Evolutionary conservation across 768 basidiomycete genomes (phyloP).

Genomic region (Auricularia heimuer): DNA sequence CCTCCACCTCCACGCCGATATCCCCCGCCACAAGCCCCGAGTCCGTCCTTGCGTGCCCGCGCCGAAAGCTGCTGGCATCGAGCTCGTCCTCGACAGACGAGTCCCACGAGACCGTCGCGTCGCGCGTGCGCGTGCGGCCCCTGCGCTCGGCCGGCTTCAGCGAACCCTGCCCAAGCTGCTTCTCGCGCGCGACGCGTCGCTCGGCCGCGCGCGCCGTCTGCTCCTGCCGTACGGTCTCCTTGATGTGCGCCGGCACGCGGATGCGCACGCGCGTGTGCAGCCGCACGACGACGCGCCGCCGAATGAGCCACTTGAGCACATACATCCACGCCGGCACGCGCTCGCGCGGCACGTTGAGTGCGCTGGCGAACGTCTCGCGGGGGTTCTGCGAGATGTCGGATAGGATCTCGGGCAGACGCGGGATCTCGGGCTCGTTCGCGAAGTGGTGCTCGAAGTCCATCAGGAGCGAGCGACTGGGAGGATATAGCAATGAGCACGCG

Average conservation of each 20-base stretch:
- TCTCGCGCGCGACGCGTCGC: background rate
- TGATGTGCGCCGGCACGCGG: constrained; percentile 67
- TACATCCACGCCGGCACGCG: constrained; percentile 44
- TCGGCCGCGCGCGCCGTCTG: constrained; percentile 16
- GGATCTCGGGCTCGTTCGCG: constrained; percentile 40
- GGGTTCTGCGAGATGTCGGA: constrained; percentile 58
- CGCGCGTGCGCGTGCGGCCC: background rate
- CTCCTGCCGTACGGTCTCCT: constrained; percentile 45
- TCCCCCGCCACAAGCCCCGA: background rate
- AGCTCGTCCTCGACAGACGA: constrained; percentile 3
- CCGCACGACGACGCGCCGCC: constrained; percentile 74
- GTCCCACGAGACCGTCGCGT: constrained; percentile 1
- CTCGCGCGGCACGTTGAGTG: constrained; percentile 62
- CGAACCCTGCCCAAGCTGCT: background rate
- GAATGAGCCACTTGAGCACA: constrained; percentile 86
- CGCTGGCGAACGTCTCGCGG: constrained; percentile 58
- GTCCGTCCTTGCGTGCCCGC: constrained; percentile 2
- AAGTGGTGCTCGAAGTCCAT: constrained; percentile 56
- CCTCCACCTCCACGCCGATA: constrained; percentile 26
- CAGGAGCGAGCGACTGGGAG: constrained; percentile 44
- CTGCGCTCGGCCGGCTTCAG: background rate
- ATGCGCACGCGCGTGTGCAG: constrained; percentile 81
- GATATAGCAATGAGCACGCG: constrained; percentile 6
- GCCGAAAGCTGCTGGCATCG: background rate
- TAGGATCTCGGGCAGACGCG: constrained; percentile 63